Conservation (phyloP, 768 basidiomycete genomes). For the Pleurotus salmoneostramineus region DNA sequence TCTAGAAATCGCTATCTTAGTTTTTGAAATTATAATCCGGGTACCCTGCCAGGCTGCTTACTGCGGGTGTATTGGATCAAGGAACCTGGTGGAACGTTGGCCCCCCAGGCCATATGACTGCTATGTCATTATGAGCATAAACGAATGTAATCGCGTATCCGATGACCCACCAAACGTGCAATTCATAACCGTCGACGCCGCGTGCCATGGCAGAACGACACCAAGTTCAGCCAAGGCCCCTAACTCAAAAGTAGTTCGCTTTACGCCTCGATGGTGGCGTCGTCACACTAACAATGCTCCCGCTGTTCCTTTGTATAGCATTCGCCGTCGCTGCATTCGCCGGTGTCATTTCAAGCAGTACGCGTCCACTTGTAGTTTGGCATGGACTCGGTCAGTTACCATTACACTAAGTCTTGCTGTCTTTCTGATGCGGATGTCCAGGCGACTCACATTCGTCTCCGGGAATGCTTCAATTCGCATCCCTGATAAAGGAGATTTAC, state of each 20-base stretch:
- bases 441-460: constrained; percentile 76
- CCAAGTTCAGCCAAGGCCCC: too few species aligned
- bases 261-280: background rate
- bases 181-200: background rate
- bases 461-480: constrained; percentile 67
- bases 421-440: constrained; percentile 11
- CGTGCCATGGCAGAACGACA: background rate
- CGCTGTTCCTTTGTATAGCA: background rate
- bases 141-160: background rate
- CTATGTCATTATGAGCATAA: background rate
- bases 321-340: background rate
- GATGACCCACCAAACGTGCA: background rate
- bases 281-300: background rate
- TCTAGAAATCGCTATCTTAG: background rate
- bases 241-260: too few species aligned
- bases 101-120: too few species aligned
- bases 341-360: background rate
- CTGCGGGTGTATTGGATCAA: background rate
- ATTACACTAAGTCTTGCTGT: background rate
- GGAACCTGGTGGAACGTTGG: background rate
- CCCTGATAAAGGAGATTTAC: constrained; percentile 56
- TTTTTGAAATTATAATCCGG: constrained; percentile 1
- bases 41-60: background rate
- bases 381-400: constrained; percentile 40
- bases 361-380: constrained; percentile 50